These are phyloP conservation scores for Verticillium albo-atrum DNA, from an alignment of 2,329 filamentous ascomycete genomes.

Conservation along the genomic window DNA sequence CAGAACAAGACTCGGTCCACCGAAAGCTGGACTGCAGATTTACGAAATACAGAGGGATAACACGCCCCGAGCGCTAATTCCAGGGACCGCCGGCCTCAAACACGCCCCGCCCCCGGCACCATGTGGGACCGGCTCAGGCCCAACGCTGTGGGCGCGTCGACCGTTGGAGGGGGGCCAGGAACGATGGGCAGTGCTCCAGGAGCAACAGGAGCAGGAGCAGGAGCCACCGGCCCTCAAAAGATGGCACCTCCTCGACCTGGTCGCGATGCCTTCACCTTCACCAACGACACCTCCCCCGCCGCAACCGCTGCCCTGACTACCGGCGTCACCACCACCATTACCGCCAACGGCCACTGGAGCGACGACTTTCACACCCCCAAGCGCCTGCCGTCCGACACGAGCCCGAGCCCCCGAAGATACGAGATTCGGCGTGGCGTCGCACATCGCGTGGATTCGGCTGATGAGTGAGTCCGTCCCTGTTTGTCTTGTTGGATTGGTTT, in stretches of 20 bases:
- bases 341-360: not conserved
- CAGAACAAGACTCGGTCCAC: too few species aligned
- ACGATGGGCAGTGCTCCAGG: too few species aligned
- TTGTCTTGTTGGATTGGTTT: constrained; percentile 1
- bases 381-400: not conserved
- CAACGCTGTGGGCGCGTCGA: not conserved
- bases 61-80: not conserved
- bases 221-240: not conserved
- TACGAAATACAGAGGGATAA: not conserved
- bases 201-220: not conserved
- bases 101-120: not conserved
- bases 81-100: not conserved
- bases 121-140: not conserved
- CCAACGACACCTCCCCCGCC: not conserved
- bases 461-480: not conserved
- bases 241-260: not conserved
- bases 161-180: not conserved
- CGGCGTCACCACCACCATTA: not conserved
- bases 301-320: not conserved
- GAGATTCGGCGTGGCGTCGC: not conserved
- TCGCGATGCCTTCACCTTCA: not conserved
- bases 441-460: not conserved
- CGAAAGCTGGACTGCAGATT: too few species aligned
- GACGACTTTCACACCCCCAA: not conserved
- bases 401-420: constrained; percentile 1